A percentile compares a stretch with the other conserved stretches of the same genome.
Evolutionary conservation across 2,329 filamentous ascomycete species (phyloP).

Genomic region (Cercospora sojina): DNA sequence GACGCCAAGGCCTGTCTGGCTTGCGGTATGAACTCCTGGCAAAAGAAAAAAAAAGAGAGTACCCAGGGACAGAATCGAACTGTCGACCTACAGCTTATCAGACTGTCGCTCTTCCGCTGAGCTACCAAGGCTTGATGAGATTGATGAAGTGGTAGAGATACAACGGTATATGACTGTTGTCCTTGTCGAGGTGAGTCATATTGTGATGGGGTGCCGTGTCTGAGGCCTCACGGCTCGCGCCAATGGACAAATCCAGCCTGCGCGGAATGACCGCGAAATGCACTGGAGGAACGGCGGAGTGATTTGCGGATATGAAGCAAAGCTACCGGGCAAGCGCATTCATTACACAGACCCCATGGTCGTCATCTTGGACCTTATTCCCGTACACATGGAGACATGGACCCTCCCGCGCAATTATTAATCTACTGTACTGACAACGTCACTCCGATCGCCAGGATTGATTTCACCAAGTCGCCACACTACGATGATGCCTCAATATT

Average conservation of each 20-base stretch:
- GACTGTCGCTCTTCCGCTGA: conserved; percentile 4
- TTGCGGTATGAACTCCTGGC: neutral
- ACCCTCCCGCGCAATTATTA: neutral
- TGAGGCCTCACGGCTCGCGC: neutral
- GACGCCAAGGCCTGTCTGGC: neutral
- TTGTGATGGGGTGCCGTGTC: neutral
- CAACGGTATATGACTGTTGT: neutral
- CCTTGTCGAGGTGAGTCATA: neutral
- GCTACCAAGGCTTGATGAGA: neutral
- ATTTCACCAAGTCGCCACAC: neutral
- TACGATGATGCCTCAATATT: neutral
- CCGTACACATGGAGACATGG: neutral
- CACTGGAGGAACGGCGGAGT: neutral
- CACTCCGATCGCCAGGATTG: neutral
- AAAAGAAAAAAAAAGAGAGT: neutral
- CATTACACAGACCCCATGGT: neutral
- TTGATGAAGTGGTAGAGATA: neutral
- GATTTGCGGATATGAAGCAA: neutral
- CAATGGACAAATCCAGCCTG: neutral
- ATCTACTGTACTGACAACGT: neutral
- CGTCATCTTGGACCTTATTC: neutral
- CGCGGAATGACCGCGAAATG: neutral
- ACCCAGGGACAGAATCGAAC: neutral
- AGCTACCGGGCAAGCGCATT: neutral
- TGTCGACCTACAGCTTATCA: conserved; percentile 1